These are phyloP conservation scores for Rhizophagus sp. DNA, from an alignment of 192 early-diverging fungal species.

Conservation along the genomic window DNA sequence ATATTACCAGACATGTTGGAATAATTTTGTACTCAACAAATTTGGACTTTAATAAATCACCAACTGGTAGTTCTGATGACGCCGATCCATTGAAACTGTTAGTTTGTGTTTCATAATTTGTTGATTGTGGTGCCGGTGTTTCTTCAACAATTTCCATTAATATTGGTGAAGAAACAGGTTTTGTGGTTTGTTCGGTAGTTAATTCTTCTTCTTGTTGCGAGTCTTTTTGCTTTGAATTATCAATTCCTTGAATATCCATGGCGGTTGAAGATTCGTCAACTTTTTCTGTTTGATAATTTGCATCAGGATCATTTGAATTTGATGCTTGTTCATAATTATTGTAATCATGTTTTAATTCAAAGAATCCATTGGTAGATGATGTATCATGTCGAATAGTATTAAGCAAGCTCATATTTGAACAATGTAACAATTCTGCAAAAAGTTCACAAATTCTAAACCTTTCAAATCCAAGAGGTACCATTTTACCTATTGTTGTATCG, in stretches of 20 bases:
- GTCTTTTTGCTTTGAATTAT: conserved; percentile 5
- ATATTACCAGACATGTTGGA: conserved; percentile 52
- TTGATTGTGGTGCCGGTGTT: neutral
- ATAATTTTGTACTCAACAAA: conserved; percentile 67
- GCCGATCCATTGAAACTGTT: conserved; percentile 29
- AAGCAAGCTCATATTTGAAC: conserved; percentile 80
- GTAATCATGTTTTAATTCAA: conserved; percentile 30
- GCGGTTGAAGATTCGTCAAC: conserved; percentile 4
- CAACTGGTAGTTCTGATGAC: conserved; percentile 53
- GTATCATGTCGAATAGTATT: conserved; percentile 51
- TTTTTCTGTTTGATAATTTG: neutral
- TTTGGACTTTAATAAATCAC: conserved; percentile 72
- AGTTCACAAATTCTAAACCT: conserved; percentile 95
- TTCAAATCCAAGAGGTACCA: conserved; percentile 89
- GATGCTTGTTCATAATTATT: conserved; percentile 9
- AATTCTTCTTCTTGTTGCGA: neutral
- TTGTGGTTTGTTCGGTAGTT: neutral
- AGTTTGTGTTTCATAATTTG: conserved; percentile 31
- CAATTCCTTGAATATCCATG: neutral
- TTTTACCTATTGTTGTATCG: conserved; percentile 78
- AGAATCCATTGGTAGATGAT: conserved; percentile 39
- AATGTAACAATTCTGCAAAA: conserved; percentile 96
- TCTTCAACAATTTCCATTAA: conserved; percentile 22
- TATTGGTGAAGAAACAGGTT: neutral
- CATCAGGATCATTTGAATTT: neutral